Evolutionary conservation across 495 filamentous ascomycete genomes (phyloP).

Genomic region (Oleoguttula mirabilis): DNA sequence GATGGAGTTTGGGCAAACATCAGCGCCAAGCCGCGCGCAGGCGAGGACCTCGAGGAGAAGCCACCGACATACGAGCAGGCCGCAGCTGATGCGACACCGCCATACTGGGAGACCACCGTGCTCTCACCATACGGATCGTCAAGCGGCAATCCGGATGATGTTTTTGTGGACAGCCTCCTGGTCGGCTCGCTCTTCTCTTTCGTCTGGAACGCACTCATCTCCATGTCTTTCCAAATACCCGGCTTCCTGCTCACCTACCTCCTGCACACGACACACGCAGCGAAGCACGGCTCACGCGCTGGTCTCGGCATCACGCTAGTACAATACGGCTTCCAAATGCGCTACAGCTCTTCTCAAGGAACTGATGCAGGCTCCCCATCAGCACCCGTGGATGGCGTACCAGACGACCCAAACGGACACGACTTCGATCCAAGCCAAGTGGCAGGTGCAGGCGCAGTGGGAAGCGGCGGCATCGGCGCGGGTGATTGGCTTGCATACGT

Average conservation of each 20-base stretch:
- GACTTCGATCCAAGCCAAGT: slow-evolving; percentile 69
- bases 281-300: slow-evolving; percentile 90
- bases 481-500: slow-evolving; percentile 86
- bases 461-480: slow-evolving; percentile 42
- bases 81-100: slow-evolving; percentile 87
- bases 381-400: slow-evolving; percentile 46
- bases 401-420: slow-evolving; percentile 80
- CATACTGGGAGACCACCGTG: slow-evolving; percentile 98
- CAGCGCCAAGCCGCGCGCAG: slow-evolving; percentile 77
- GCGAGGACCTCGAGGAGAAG: slow-evolving; percentile 75
- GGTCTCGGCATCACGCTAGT: slow-evolving; percentile 94
- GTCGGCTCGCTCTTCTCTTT: slow-evolving; percentile 94
- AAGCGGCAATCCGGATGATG: slow-evolving; percentile 56
- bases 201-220: slow-evolving; percentile 97
- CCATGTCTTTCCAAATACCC: slow-evolving; percentile 93
- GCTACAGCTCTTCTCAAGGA: slow-evolving; percentile 31
- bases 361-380: slow-evolving; percentile 36
- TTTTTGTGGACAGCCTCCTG: slow-evolving; percentile 90
- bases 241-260: slow-evolving; percentile 97
- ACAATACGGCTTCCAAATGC: slow-evolving; percentile 94
- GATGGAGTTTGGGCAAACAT: slow-evolving; percentile 97
- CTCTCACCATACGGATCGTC: slow-evolving; percentile 76
- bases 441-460: slow-evolving; percentile 24
- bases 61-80: slow-evolving; percentile 99
- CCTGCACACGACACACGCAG: slow-evolving; percentile 92